Conservation (phyloP, 1,284 basidiomycete species). For the Porogramme epimiltina region DNA sequence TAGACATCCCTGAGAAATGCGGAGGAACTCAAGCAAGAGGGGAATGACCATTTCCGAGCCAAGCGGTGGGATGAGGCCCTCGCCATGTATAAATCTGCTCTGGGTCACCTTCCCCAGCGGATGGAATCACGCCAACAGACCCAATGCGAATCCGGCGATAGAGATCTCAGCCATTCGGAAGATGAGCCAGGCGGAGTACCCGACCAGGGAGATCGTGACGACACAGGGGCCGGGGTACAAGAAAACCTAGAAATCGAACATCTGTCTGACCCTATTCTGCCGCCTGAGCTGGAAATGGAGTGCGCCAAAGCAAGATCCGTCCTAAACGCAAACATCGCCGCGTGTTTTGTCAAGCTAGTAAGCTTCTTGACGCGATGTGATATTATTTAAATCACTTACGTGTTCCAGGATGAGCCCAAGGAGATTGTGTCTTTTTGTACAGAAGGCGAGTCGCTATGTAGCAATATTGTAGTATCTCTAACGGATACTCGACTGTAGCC, state of each 20-base stretch:
- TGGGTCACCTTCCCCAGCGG: slow-evolving; percentile 57
- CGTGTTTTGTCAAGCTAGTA: slow-evolving; percentile 78
- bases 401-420: slow-evolving; percentile 66
- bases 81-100: slow-evolving; percentile 58
- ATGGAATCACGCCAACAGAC: slow-evolving; percentile 23
- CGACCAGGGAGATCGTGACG: too few relatives aligned
- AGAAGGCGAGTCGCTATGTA: slow-evolving; percentile 48
- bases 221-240: too few relatives aligned
- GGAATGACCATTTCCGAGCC: slow-evolving; percentile 53
- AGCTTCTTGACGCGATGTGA: slow-evolving; percentile 22
- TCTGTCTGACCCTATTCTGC: too few relatives aligned
- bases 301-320: slow-evolving; percentile 63
- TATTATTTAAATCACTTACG: too few relatives aligned
- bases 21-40: slow-evolving; percentile 61
- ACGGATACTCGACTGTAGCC: slow-evolving; percentile 49
- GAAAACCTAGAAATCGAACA: too few relatives aligned
- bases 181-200: slow-evolving; percentile 28
- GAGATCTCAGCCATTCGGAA: slow-evolving; percentile 33
- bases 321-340: slow-evolving; percentile 80
- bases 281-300: slow-evolving; percentile 42
- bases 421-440: slow-evolving; percentile 78
- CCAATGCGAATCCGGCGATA: slow-evolving; percentile 17
- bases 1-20: slow-evolving; percentile 41
- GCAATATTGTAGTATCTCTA: slow-evolving; percentile 6
- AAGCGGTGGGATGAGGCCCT: slow-evolving; percentile 68